A percentile compares a stretch with the other conserved stretches of the same genome.
These are phyloP conservation scores for Penicillium sp. DNA, from an alignment of 2,329 filamentous ascomycete genomes.

Conservation along the genomic window DNA sequence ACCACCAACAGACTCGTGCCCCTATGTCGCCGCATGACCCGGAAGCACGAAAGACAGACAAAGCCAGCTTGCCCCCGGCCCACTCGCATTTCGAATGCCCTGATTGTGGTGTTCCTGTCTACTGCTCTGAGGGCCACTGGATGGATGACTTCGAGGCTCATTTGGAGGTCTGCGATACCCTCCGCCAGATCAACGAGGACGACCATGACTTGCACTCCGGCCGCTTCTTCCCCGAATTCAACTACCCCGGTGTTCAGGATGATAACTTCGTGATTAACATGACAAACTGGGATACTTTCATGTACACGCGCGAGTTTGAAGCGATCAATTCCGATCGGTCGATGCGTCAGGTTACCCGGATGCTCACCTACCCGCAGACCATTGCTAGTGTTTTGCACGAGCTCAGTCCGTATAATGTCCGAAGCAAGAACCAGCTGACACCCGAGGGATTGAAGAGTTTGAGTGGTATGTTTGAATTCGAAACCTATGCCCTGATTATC, in stretches of 20 bases:
- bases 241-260: conserved; percentile 84
- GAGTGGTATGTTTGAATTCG: conserved; percentile 63
- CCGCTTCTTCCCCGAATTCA: conserved; percentile 88
- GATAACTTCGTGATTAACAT: conserved; percentile 94
- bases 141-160: conserved; percentile 93
- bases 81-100: conserved; percentile 94
- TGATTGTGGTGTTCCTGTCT: conserved; percentile 90
- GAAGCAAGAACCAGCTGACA: conserved; percentile 73
- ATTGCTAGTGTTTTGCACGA: conserved; percentile 91
- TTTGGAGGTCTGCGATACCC: conserved; percentile 84
- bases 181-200: conserved; percentile 94
- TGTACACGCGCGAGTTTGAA: conserved; percentile 88
- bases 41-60: conserved; percentile 59
- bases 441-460: conserved; percentile 90
- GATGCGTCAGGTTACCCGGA: conserved; percentile 87
- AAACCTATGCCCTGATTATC: neutral
- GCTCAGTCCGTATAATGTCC: conserved; percentile 85
- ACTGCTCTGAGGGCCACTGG: conserved; percentile 94
- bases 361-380: conserved; percentile 91
- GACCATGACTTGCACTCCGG: conserved; percentile 93
- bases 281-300: conserved; percentile 97
- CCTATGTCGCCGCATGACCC: conserved; percentile 65
- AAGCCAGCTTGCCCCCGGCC: conserved; percentile 61
- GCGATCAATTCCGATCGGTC: conserved; percentile 88
- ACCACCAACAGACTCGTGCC: conserved; percentile 73